Base-by-base conservation (phyloP, 2,329 filamentous ascomycete species). In the Nemania abortiva region DNA sequence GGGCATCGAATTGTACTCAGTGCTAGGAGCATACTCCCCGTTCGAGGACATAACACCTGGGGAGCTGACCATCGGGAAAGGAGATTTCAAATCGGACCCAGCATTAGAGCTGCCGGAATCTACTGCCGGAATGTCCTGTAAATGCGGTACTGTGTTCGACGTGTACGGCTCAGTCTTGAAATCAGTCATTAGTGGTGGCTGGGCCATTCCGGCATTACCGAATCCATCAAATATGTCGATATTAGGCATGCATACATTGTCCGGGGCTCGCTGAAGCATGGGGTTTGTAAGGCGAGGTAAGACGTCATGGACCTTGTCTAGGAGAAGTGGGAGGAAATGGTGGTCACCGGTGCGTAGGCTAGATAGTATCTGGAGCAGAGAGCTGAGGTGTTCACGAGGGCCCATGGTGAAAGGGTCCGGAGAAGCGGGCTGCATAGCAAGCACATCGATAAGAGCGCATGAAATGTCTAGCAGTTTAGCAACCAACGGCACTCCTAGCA, bases 391-490 rank as follows among this genome's bases (percentile, higher is more conserved):
- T 75, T 95, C 92, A 42, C 89, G 89, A 2, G 93, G 92, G 0
- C 90, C 89, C 45, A 88, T 79, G 24, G 86, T 84, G 77, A 93
- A 94, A 0, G 88, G 87, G 47, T 88, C 86, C 2, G 88, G 83
- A 2, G 88, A 86, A 0, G 87, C 81, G 0, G 89, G 87, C 58
- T 90, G 88, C 59, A 90, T 84, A 9, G 90, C 86, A 64, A 97
- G 88, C 24, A 93, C 90, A 71, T 95, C 92, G 7, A 87, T 91
- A 70, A 96, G 84, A 18, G 90, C 89, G 78, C 88, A 91, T 13
- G 92, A 89, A 42, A 95, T 88, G 73, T 95, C 91, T 74, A 96
- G 88, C 13, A 97, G 82, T 77, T 95, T 95, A 77, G 95, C 92
- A 69, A 96, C 91, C 80, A 97, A 79, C 29, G 91, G 91, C 47